Evolutionary conservation across 805 yeast species (phyloP), one percentile per base, ranked within the genome.

Genomic region (Spencermartinsiella europaea): DNA sequence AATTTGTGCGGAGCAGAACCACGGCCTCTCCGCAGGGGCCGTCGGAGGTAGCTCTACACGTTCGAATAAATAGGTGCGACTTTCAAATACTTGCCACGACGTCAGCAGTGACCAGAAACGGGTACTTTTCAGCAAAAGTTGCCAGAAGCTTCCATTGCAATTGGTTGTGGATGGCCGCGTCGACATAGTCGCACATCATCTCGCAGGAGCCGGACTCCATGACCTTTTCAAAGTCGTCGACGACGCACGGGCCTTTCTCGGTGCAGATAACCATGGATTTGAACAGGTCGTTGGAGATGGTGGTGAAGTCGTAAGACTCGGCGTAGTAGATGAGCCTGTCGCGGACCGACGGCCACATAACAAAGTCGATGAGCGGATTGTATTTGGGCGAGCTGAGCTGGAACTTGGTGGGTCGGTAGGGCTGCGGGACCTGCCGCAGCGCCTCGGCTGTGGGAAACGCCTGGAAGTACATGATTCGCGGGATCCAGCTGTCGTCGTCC

Each of bases 401-500:
- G 8, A 21, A 14, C 8, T 8, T 8, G 34, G 41, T 38, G 33
- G 41, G 33, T 21, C 7, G 8, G 16, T n/a, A 34, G 14, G 37
- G 37, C 37, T 34, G 37, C 7, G 37, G 7, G 16, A 34, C 7
- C 37, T 34, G 16, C 8, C 16, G 8, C 16, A 34, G 16, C 16
- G 37, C 37, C 16, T 38, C 41, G 7, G 19, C 8, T 7, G 41
- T 14, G 7, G 41, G 41, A 17, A 38, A 15, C 7, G 41, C 41
- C 8, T 38, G 41, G 31, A 21, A 38, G 8, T 38, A 15, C 10
- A 38, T n/a, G n/a, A 38, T 7, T n/a, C 15, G n/a, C 14, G 31
- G 31, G 34, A 38, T 10, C 41, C 41, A 38, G n/a, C 31, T 21
- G 15, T 38, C 41, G 19, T n/a, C 12, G n/a, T 28, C 41, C 41